A percentile compares a stretch with the other conserved stretches of the same genome.
Evolutionary conservation across 257 asterid species (phyloP).

Genomic region (Oldenlandia corymbosa): DNA sequence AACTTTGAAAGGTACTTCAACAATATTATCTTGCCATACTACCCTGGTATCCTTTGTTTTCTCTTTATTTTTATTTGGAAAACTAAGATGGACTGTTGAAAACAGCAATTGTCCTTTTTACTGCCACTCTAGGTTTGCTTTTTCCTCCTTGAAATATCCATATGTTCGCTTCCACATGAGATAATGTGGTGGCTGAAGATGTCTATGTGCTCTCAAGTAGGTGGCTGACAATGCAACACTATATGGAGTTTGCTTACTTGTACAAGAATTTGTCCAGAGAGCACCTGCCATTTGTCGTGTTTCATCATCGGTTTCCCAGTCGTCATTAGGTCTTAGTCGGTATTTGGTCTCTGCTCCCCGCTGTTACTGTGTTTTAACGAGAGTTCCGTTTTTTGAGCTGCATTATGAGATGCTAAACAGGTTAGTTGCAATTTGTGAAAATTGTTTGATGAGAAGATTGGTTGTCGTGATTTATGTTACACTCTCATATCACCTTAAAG

Average conservation of each 20-base stretch:
- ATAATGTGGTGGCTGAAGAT: slow-evolving; percentile 17
- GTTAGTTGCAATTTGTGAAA: slow-evolving; percentile 30
- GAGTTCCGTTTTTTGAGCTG: slow-evolving; percentile 85
- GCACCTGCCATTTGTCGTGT: slow-evolving; percentile 55
- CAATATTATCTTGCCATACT: too few relatives aligned
- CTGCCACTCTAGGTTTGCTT: not conserved
- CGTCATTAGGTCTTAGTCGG: slow-evolving; percentile 44
- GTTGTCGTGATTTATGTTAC: not conserved
- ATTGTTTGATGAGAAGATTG: slow-evolving; percentile 3
- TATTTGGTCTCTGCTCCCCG: slow-evolving; percentile 93
- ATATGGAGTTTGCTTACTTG: slow-evolving; percentile 89
- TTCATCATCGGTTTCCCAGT: slow-evolving; percentile 49
- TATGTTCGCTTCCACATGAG: not conserved
- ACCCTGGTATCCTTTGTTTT: too few relatives aligned
- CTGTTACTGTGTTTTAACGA: slow-evolving; percentile 86
- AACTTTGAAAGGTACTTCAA: not conserved
- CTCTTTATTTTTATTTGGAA: too few relatives aligned
- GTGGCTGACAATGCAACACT: slow-evolving; percentile 90
- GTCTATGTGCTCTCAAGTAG: slow-evolving; percentile 38
- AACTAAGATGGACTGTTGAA: too few relatives aligned
- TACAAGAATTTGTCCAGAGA: slow-evolving; percentile 80
- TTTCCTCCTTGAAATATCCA: slow-evolving; percentile 7
- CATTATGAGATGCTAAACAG: slow-evolving; percentile 87
- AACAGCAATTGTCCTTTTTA: not conserved
- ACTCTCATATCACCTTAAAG: slow-evolving; percentile 11